phyloP scores from a whole-genome alignment of 257 asterid genomes.

The Jasminum sambac region DNA sequence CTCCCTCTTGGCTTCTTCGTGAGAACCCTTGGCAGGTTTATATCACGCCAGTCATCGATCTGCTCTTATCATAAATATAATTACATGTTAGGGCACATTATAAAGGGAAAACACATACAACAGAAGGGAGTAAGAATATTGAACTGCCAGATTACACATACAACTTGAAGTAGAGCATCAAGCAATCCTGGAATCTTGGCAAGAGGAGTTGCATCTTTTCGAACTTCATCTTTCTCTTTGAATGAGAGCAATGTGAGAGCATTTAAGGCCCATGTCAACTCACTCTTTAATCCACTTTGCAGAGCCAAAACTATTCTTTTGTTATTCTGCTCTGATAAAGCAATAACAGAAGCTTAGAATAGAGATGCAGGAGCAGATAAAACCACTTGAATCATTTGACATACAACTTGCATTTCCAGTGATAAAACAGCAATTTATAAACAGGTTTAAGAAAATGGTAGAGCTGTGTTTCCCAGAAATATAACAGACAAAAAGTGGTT shows the following conservation, averaged over 20 bases:
- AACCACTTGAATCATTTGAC: background rate
- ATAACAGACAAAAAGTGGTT: too few relatives aligned
- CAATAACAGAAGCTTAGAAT: constrained; percentile 23
- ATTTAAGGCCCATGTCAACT: constrained; percentile 94
- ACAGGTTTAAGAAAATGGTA: too few relatives aligned
- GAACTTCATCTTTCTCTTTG: constrained; percentile 95
- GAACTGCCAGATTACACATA: constrained; percentile 38
- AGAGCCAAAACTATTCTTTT: constrained; percentile 95
- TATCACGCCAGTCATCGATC: constrained; percentile 99
- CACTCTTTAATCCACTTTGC: constrained; percentile 97
- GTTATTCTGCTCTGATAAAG: constrained; percentile 80
- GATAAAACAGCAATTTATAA: background rate
- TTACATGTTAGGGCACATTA: constrained; percentile 2
- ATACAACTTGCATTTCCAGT: background rate
- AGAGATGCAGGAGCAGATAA: background rate
- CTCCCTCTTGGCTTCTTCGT: constrained; percentile 73
- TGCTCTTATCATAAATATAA: constrained; percentile 36
- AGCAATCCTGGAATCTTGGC: constrained; percentile 94
- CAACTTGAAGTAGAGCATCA: constrained; percentile 95
- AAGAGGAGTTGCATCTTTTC: constrained; percentile 93
- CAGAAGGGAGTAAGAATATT: constrained; percentile 2
- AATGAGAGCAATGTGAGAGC: constrained; percentile 88
- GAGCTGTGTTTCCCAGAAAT: too few relatives aligned
- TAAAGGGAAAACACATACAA: background rate
- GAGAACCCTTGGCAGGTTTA: constrained; percentile 82